phyloP scores from a whole-genome alignment of 768 basidiomycete genomes.

The Phaeotremella skinneri region DNA sequence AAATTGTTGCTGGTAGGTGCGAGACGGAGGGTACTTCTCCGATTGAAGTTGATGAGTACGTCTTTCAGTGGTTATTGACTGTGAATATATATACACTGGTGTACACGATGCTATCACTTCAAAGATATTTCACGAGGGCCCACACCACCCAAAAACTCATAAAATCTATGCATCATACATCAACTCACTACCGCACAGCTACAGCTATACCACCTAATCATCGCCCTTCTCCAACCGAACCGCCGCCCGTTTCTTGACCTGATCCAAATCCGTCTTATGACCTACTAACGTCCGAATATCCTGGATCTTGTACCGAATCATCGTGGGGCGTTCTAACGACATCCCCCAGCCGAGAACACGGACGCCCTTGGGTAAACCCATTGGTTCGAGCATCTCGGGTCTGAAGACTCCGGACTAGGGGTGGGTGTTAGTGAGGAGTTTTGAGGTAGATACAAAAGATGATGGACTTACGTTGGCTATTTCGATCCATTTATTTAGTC shows the following conservation, averaged over 20 bases:
- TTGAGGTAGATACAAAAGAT: not conserved
- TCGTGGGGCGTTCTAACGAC: slow-evolving; percentile 89
- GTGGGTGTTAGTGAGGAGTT: not conserved
- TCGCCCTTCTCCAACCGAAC: slow-evolving; percentile 71
- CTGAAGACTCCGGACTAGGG: slow-evolving; percentile 94
- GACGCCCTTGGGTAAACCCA: slow-evolving; percentile 96
- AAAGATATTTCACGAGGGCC: no score
- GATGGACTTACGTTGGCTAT: slow-evolving; percentile 67
- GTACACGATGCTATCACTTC: no score
- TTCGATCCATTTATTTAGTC: slow-evolving; percentile 91
- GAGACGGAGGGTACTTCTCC: no score
- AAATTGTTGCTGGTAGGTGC: no score
- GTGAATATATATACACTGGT: no score
- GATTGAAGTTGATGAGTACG: no score
- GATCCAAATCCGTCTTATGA: slow-evolving; percentile 90
- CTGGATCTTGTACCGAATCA: slow-evolving; percentile 98
- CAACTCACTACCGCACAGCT: not conserved
- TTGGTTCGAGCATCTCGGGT: slow-evolving; percentile 97
- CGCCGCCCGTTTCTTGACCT: slow-evolving; percentile 81
- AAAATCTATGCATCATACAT: not conserved
- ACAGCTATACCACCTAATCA: no score
- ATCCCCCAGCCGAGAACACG: slow-evolving; percentile 97
- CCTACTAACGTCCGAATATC: slow-evolving; percentile 96
- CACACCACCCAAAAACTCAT: no score
- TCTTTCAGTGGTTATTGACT: no score